Evolutionary conservation across 495 filamentous ascomycete species (phyloP), one percentile per base, ranked within the genome.

Genomic region (Penicillium ucsense): DNA sequence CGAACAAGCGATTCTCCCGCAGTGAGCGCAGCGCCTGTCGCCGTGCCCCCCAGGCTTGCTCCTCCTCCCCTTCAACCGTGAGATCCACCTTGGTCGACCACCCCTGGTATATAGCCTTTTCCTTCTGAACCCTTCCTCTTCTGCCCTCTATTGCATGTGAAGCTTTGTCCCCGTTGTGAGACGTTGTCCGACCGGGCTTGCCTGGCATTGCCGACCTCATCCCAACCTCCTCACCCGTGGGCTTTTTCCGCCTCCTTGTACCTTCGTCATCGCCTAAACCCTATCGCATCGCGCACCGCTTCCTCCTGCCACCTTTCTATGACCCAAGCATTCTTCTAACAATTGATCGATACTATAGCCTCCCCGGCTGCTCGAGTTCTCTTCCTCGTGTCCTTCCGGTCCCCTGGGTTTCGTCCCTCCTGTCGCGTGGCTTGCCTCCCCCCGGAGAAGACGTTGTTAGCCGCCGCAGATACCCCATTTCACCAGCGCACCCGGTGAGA

Each of bases 351-450:
- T 48, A 10, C 30, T 48, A 6, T 41, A 44, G 35, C 43, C 34
- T 38, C 45, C 42, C 47, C 48, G 35, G 36, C 41, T 49, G 41
- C 43, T 31, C 27, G 34, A 37, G 38, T 43, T 50, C 35, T 50
- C 35, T 34, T 43, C 38, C 41, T 47, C 44, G 51, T 56, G 56
- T 52, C 47, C 31, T 49, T 41, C 49, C 51, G 46, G 36, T 48
- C 30, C 80, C 80, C 90, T 41, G 78, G 33, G 3, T 48, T 31
- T 27, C 8, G 44, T 72, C 31, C 74, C 88, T 68, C 83, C 94
- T 38, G 77, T 92, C 31, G 81, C 82, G 56, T 53, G 55, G 49
- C 42, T 44, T 45, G 43, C 8, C 48, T 37, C 32, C 43, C 39
- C 39, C 48, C 20, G 48, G 38, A 45, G 10, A 51, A 49, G 40